Conservation (phyloP, 23 red algal genomes). For the Gracilaria domingensis region DNA sequence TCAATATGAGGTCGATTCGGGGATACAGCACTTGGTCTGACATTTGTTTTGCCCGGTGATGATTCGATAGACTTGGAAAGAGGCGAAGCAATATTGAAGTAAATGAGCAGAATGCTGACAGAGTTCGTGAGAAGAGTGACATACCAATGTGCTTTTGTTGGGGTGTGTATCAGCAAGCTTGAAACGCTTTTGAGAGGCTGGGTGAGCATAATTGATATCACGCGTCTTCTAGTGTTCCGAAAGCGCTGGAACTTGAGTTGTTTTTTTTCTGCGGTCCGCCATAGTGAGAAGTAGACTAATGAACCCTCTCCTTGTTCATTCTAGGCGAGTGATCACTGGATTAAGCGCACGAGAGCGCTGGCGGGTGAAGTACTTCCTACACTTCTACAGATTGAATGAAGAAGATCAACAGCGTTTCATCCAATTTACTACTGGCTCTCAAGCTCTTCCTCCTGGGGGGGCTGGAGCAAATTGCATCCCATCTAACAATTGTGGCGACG, state of each 20-base stretch:
- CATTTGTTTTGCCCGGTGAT: slow-evolving; percentile 85
- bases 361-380: slow-evolving; percentile 80
- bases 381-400: slow-evolving; percentile 59
- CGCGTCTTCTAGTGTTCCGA: slow-evolving; percentile 69
- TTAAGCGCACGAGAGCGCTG: slow-evolving; percentile 88
- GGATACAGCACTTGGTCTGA: slow-evolving; percentile 76
- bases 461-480: slow-evolving; percentile 71
- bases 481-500: slow-evolving; percentile 91
- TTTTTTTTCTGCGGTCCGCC: slow-evolving; percentile 90
- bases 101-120: slow-evolving; percentile 71
- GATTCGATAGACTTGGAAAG: slow-evolving; percentile 80
- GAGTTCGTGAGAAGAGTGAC: slow-evolving; percentile 79
- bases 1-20: slow-evolving; percentile 48
- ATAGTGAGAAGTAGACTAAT: slow-evolving; percentile 78
- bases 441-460: slow-evolving; percentile 88
- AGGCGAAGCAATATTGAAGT: slow-evolving; percentile 69
- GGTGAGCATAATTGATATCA: slow-evolving; percentile 67
- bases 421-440: slow-evolving; percentile 89
- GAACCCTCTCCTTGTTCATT: slow-evolving; percentile 75
- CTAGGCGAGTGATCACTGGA: slow-evolving; percentile 94
- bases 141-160: slow-evolving; percentile 74
- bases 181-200: slow-evolving; percentile 81
- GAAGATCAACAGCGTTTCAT: slow-evolving; percentile 90
- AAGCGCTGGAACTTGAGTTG: slow-evolving; percentile 78
- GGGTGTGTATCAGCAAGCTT: slow-evolving; percentile 76